Base-by-base conservation (phyloP, 73 alveolate species). In the Uronychia setigera region DNA sequence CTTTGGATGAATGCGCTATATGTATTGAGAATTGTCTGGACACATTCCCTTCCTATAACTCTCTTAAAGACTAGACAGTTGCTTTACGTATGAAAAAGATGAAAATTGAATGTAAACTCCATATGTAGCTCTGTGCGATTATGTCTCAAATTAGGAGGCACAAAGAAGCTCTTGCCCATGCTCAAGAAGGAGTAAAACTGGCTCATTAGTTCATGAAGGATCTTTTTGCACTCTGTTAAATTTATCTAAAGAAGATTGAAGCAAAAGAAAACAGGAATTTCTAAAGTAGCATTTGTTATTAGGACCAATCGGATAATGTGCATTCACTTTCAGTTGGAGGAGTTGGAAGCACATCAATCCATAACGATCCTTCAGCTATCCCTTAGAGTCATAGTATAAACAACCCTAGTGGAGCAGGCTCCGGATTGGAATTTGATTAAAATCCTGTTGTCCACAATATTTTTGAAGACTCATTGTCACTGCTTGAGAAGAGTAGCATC, bases 101-200 rank as follows among this genome's bases (percentile, higher is more conserved):
- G 34, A 83, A 80, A 35, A 34, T 35, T n/a, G 84, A 80, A 35
- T 80, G 89, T 0, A 88, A 87, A 81, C 86, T 90, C 76, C 95
- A 93, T 88, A 91, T 94, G 32, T 96, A 94, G 84, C 93, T 94
- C 92, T 94, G 98, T 85, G 98, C 98, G 0, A 88, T 94, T n/a
- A 74, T 94, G 26, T 92, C 97, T 27, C 97, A 94, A 77, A 87
- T 95, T 28, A 90, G 85, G 59, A 75, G 88, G 60, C 98, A 94
- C 77, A 85, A 82, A 32, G 95, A 87, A 35, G 98, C 98, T 0
- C 58, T 94, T 78, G 91, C 81, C 60, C 98, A 94, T 79, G 98
- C 96, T 0, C 88, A 92, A 85, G 85, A 81, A 75, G 95, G 95
- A 29, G 33, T 87, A 80, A 84, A 89, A 85, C 91, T 92, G 92